Conservation (phyloP, 352 stramenopile genomes). For the Phytophthora pistaciae region DNA sequence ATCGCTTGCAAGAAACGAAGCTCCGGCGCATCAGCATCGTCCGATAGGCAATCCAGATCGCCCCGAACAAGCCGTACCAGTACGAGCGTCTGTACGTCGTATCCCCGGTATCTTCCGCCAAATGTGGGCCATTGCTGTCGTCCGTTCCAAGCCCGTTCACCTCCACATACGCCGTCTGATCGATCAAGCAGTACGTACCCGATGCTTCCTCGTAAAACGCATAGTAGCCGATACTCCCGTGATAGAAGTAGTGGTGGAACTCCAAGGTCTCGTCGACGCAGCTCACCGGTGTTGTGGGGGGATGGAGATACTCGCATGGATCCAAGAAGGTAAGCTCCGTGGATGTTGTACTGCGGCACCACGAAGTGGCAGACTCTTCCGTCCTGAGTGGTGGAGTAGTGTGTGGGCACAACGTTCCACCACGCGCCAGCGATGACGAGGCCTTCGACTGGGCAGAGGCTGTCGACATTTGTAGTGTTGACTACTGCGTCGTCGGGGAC, state of each 20-base stretch:
- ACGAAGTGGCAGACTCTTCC: constrained; percentile 11
- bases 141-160: constrained; percentile 12
- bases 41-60: constrained; percentile 21
- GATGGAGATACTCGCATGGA: neutral
- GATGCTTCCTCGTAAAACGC: constrained; percentile 22
- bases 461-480: too few relatives aligned
- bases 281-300: constrained; percentile 3
- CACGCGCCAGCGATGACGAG: constrained; percentile 7
- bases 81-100: constrained; percentile 11
- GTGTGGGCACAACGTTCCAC: constrained; percentile 9
- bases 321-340: constrained; percentile 12
- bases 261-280: constrained; percentile 6
- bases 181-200: constrained; percentile 11
- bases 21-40: constrained; percentile 12
- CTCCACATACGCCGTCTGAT: constrained; percentile 10
- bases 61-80: constrained; percentile 22
- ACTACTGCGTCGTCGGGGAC: neutral
- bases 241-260: constrained; percentile 24
- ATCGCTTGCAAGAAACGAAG: constrained; percentile 16
- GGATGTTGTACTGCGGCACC: constrained; percentile 23
- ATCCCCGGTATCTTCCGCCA: constrained; percentile 8
- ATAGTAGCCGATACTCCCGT: constrained; percentile 24
- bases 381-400: constrained; percentile 3
- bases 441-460: constrained; percentile 11
- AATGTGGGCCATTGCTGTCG: constrained; percentile 9